Base-by-base conservation (phyloP, 225 moss, liverwort and hornwort genomes). In the Antitrichia curtipendula region DNA sequence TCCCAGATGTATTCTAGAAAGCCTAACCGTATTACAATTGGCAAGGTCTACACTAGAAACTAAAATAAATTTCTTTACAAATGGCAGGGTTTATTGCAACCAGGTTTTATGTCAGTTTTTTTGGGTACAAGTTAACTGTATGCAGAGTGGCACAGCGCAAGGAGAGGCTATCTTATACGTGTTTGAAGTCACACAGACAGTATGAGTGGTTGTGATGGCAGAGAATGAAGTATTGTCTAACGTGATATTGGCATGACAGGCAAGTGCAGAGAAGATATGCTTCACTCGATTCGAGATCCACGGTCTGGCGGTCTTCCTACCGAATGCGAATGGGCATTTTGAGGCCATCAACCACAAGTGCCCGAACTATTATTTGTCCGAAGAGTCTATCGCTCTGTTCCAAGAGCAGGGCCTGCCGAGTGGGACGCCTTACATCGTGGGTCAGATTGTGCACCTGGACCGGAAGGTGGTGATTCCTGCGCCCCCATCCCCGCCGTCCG, bases 401-500 rank as follows among this genome's bases (percentile, higher is more conserved):
- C 89, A 95, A 88, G 95, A 95, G 92, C 95, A 94, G 82, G 93
- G 93, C 59, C 82, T 95, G 65, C 94, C 94, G 53, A 91, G 86
- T 77, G 94, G 92, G 84, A 93, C 95, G 78, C 95, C 92, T 4
- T 94, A 94, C 87, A 95, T 96, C 43, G 94, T 96, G 80, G 97
- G 97, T 41, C 95, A 95, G 87, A 97, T 96, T 69, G 96, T 97
- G 87, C 94, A 96, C 88, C 89, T 95, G 90, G 96, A 95, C 88
- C 90, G 92, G 60, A 96, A 95, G 88, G 82, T 93, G 75, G 93
- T 85, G 40, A 88, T 86, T 87, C 73, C 88, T 77, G 82, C 90
- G 32, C 88, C 89, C 21, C 77, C 90, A 40, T 88, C 90, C 28
- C 92, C 89, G 43, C 87, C 92, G 22, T 75, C 87, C 24, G 41